Evolutionary conservation across 2,329 filamentous ascomycete genomes (phyloP).

Genomic region (Aspergillus japonicus): DNA sequence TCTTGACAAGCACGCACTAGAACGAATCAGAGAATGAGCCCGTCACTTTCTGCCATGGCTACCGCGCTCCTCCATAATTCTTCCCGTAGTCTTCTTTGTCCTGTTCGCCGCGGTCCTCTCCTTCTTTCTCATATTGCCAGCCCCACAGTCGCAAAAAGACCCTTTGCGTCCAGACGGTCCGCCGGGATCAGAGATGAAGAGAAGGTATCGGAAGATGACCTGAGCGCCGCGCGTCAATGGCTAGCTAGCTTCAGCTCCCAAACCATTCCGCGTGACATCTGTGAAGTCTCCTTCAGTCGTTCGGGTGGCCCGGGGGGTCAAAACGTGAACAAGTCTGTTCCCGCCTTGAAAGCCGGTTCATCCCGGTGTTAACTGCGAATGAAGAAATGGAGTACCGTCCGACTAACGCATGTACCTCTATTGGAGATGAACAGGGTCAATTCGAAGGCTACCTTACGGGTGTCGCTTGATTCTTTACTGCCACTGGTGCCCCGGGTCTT

Average conservation of each 20-base stretch:
- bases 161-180: slow-evolving; percentile 29
- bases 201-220: slow-evolving; percentile 29
- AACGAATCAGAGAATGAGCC: background rate
- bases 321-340: slow-evolving; percentile 65
- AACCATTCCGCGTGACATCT: slow-evolving; percentile 56
- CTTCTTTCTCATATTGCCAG: slow-evolving; percentile 10
- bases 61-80: slow-evolving; percentile 2
- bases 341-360: slow-evolving; percentile 5
- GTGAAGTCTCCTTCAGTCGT: slow-evolving; percentile 61
- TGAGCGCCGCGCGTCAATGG: slow-evolving; percentile 55
- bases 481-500: slow-evolving; percentile 55
- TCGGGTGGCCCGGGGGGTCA: slow-evolving; percentile 66
- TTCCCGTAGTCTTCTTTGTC: background rate
- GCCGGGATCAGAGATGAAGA: slow-evolving; percentile 9
- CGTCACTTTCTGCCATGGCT: background rate
- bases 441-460: slow-evolving; percentile 64
- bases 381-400: slow-evolving; percentile 3
- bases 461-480: slow-evolving; percentile 54
- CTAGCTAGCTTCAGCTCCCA: slow-evolving; percentile 53
- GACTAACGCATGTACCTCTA: background rate
- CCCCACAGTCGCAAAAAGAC: slow-evolving; percentile 18
- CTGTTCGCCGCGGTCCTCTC: slow-evolving; percentile 9
- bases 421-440: slow-evolving; percentile 53
- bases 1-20: background rate
- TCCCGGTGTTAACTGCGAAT: background rate